Evolutionary conservation across 768 basidiomycete genomes (phyloP), one percentile per base, ranked within the genome.

Genomic region (Paxillus rubicundulus): DNA sequence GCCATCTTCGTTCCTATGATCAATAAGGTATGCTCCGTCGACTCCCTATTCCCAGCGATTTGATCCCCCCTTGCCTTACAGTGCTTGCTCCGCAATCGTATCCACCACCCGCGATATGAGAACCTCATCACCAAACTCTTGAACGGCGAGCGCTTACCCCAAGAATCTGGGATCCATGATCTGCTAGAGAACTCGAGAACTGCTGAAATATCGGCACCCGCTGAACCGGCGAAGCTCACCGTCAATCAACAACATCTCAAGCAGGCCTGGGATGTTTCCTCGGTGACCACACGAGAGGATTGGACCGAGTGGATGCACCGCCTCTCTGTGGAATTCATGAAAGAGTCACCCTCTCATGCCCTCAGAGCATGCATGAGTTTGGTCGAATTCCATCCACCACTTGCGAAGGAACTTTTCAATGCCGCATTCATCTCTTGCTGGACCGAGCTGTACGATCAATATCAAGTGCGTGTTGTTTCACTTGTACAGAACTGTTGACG

Each of bases 381-480:
- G 41, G 93, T 98, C 2, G 92, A 97, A 64, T 84, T 89, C 8
- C 91, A 98, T 68, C 81, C 86, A 18, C 92, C 94, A 1, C 78
- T 98, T 45, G 94, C 93, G 0, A 87, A 89, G 62, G 96, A 98
- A 63, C 74, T 99, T 10, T 98, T 98, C 78, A 98, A 98, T 67
- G 93, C 95, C 4, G 97, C 97, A 0, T 99, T 99, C 71, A 80
- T 98, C 16, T 98, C 95, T 5, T 99, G 97, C 58, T 99, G 97
- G 96, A 81, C 84, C 1, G 93, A 97, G 61, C 74, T 99, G 7
- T 98, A 94, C 62, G 95, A 98, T 47, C 87, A 92, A 64, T 98
- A 98, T 70, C 96, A 98, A 80, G 95, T 93, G 61, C 27, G 41
- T 49, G 47, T 45, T 34, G 3, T 34, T 16, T 32, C 17, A 30